Percentiles rank a stretch among this genome's conserved stretches.
These are phyloP conservation scores for Hypoxylon trugodes DNA, from an alignment of 495 filamentous ascomycete genomes.

Conservation along the genomic window DNA sequence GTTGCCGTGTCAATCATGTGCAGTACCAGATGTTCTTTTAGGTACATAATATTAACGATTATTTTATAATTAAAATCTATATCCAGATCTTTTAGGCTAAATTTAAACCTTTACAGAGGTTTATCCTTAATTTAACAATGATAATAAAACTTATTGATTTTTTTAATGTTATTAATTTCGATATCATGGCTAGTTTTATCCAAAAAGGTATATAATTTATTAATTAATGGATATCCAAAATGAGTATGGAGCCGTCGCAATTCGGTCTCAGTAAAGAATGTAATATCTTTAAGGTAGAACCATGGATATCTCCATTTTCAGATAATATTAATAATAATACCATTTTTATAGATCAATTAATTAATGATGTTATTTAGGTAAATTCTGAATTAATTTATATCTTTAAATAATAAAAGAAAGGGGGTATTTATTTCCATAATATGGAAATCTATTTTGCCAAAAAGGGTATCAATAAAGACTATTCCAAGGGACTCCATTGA, in stretches of 20 bases:
- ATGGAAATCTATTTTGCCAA: too few relatives aligned
- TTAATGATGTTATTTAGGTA: too few relatives aligned
- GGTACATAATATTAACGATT: constrained; percentile 31
- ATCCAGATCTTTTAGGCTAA: constrained; percentile 24
- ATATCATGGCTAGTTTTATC: too few relatives aligned
- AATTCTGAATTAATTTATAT: constrained; percentile 1
- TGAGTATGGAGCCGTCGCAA: not conserved
- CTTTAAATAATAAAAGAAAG: constrained; percentile 4
- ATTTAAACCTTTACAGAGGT: too few relatives aligned
- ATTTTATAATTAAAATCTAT: constrained; percentile 33
- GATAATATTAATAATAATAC: too few relatives aligned
- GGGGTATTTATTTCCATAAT: not conserved
- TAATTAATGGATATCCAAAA: not conserved
- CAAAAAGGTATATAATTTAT: not conserved
- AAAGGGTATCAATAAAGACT: not conserved
- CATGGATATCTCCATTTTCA: too few relatives aligned
- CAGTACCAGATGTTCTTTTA: too few relatives aligned
- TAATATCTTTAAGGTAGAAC: too few relatives aligned
- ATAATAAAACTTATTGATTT: too few relatives aligned
- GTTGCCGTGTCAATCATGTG: constrained; percentile 12
- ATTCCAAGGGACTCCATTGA: not conserved
- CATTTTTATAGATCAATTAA: too few relatives aligned
- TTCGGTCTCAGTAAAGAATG: constrained; percentile 6
- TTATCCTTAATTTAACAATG: too few relatives aligned
- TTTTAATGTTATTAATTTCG: too few relatives aligned